These are phyloP conservation scores for Aspergillus ruber DNA, from an alignment of 2,329 filamentous ascomycete species.

Conservation along the genomic window DNA sequence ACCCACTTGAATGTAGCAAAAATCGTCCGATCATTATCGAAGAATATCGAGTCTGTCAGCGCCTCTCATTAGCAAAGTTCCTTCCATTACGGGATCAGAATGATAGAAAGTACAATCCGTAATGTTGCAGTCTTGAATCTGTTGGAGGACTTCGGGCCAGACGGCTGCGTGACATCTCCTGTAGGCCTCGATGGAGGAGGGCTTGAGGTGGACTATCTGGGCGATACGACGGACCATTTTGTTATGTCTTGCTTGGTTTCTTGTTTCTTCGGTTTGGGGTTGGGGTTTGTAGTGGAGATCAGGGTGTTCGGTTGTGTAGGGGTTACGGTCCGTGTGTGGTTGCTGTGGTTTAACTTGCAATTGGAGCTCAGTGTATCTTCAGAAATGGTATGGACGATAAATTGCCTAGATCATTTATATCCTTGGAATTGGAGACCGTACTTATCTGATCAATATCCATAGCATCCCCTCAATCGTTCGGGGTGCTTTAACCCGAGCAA, in stretches of 20 bases:
- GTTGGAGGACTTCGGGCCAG: conserved; percentile 70
- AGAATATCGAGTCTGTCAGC: conserved; percentile 60
- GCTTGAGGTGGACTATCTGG: conserved; percentile 67
- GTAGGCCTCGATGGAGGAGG: conserved; percentile 60
- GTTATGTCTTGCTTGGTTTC: conserved; percentile 3
- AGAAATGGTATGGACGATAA: no score
- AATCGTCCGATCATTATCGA: conserved; percentile 60
- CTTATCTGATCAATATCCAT: no score
- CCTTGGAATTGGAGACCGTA: no score
- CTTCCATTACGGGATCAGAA: background rate
- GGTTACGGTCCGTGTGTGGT: background rate
- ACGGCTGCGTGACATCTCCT: conserved; percentile 67
- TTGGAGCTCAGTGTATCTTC: no score
- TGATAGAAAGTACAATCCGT: conserved; percentile 54
- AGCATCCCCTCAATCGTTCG: conserved; percentile 3
- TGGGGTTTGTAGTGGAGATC: background rate
- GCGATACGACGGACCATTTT: conserved; percentile 47
- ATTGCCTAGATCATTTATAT: no score
- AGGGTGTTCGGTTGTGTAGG: background rate
- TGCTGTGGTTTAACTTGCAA: no score
- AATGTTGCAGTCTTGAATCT: conserved; percentile 71
- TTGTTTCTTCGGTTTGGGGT: background rate
- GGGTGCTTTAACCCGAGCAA: conserved; percentile 18
- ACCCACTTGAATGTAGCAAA: conserved; percentile 75
- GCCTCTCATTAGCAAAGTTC: background rate